Evolutionary conservation across 176 grass and related monocot species (phyloP), one percentile per base, ranked within the genome.

Genomic region (Metroxylon sagu): DNA sequence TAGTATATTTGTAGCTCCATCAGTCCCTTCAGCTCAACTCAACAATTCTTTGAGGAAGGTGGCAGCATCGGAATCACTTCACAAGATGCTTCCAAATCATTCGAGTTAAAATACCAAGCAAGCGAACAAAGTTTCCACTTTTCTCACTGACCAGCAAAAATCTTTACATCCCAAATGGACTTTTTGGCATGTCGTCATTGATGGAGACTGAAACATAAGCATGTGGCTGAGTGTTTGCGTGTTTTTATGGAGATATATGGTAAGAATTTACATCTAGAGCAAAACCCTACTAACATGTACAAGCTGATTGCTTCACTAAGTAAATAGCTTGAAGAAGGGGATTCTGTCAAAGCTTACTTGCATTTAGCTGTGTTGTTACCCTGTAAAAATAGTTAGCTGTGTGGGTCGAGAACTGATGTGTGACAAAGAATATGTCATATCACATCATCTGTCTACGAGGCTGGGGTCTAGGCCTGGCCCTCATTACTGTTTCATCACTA

Each of bases 181-280:
- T 53, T 52, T 72, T 68, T 43, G 71, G 66, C 56, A 67, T 76
- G 28, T 73, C 72, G 65, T 62, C 72, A 49, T 72, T 18, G 60
- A 43, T 7, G 56, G 79, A 71, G 71, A 76, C 76, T 29, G 55
- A 61, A 17, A 53, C 60, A 74, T 49, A 17, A 55, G 64, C 71
- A 74, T 63, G 56, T 63, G 48, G 64, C 54, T 55, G 29, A 74
- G 35, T 29, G 7, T 29, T 15, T 78, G 50, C 66, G 62, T 78
- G 72, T 77, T 70, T 83, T 70, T 65, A 72, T 75, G 85, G 59
- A 75, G 67, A 72, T 75, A 82, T 64, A 75, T 84, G 81, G 79
- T 85, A 19, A 50, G 77, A 86, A 89, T 95, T 83, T 89, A 89
- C 90, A 89, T 78, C 69, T 65, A 74, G 72, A 75, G 75, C 78